A percentile compares a stretch with the other conserved stretches of the same genome.
Conservation (phyloP, 345 rosid species). For the Sonneratia alba region DNA sequence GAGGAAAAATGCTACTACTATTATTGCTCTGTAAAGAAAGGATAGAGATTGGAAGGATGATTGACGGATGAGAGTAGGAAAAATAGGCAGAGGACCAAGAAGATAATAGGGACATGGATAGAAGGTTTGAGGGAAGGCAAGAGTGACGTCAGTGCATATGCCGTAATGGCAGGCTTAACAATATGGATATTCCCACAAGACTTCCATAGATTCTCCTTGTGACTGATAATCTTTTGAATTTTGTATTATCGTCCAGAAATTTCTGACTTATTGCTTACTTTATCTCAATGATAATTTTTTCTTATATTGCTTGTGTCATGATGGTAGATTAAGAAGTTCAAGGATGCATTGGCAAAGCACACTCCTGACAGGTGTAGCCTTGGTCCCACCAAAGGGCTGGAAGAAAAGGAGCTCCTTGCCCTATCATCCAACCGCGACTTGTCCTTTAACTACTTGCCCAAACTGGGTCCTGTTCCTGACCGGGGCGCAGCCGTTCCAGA, state of each 20-base stretch:
- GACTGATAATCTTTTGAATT: background rate
- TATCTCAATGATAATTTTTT: background rate
- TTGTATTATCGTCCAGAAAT: background rate
- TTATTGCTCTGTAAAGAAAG: no score
- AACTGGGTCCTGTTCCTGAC: slow-evolving; percentile 21
- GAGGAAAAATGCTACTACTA: no score
- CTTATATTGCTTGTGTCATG: background rate
- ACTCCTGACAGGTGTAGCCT: slow-evolving; percentile 69
- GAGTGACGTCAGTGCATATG: no score
- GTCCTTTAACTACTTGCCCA: slow-evolving; percentile 54
- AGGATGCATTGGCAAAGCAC: slow-evolving; percentile 83
- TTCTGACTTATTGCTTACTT: background rate
- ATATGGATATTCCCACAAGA: no score
- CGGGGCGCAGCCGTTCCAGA: slow-evolving; percentile 13
- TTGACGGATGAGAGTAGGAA: no score
- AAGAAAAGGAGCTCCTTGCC: slow-evolving; percentile 82
- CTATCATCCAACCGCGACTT: slow-evolving; percentile 79
- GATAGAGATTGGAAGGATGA: no score
- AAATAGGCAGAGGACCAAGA: no score
- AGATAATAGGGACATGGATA: no score
- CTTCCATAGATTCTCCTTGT: background rate
- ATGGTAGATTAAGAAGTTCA: slow-evolving; percentile 77
- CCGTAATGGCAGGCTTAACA: no score
- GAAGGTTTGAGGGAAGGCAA: no score
- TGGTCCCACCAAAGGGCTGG: slow-evolving; percentile 68